Conservation (phyloP, 1,284 basidiomycete species). For the Abortiporus biennis region DNA sequence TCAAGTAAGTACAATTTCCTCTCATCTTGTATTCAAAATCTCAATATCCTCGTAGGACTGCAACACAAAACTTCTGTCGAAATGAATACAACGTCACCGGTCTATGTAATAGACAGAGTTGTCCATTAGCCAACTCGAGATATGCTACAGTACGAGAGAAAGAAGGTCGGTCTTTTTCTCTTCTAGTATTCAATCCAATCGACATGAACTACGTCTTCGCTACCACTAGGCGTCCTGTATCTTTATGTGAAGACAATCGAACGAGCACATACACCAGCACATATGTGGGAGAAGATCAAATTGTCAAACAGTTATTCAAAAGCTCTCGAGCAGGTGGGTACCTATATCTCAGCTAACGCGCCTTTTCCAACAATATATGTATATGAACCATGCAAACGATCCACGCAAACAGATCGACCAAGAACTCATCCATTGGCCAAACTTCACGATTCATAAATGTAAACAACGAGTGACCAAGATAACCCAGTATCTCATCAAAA, state of each 20-base stretch:
- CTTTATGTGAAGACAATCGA: conserved; percentile 99
- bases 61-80: conserved; percentile 95
- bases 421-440: conserved; percentile 96
- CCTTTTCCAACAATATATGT: neutral
- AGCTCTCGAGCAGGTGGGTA: conserved; percentile 83
- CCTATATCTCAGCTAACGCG: neutral
- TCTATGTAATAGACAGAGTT: conserved; percentile 94
- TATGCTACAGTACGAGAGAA: conserved; percentile 97
- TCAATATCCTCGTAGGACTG: conserved; percentile 49
- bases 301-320: conserved; percentile 93
- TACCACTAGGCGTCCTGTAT: conserved; percentile 71
- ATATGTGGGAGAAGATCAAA: conserved; percentile 96
- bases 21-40: neutral
- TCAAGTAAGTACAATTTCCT: conserved; percentile 66
- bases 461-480: conserved; percentile 99
- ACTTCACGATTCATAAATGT: conserved; percentile 97
- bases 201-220: neutral
- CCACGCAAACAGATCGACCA: conserved; percentile 76
- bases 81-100: conserved; percentile 99
- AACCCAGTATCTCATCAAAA: conserved; percentile 98
- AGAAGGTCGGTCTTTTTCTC: conserved; percentile 58
- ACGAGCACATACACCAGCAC: conserved; percentile 89
- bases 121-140: conserved; percentile 93
- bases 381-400: neutral
- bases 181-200: neutral